Base-by-base conservation (phyloP, 352 stramenopile genomes). In the Globisporangium perplexum region DNA sequence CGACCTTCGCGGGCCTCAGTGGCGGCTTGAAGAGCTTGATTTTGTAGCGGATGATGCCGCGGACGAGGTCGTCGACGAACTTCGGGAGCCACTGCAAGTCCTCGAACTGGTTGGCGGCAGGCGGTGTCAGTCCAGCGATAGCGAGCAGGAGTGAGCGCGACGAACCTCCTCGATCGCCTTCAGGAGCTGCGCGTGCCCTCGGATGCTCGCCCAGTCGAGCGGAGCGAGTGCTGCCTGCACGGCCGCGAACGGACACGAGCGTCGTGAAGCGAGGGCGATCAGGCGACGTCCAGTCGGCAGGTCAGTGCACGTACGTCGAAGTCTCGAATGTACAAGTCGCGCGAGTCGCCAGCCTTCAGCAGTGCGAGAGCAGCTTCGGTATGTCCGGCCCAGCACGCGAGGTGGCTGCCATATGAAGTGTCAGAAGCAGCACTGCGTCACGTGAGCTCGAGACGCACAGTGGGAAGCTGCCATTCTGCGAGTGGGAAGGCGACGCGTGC, bases 1-100 rank as follows among this genome's bases (percentile, higher is more conserved):
- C 20, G 17, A 62, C 58, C 26, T 47, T 60, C 15, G 17, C n/a
- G 7, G 64, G 55, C 48, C 74, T 74, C 8, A 64, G 64, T 15
- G 56, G 54, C 3, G 80, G 64, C 46, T 80, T 83, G 50, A 82
- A 89, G 20, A 86, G 17, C 61, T 87, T 85, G 65, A 86, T 87
- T 54, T 86, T 87, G 75, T 89, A 87, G 38, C 68, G 66, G 17
- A 89, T 62, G 48, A 89, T 87, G 7, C 76, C 74, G 14, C 72
- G 78, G 31, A 89, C 66, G 45, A 89, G 69, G 28, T 89, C 75
- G 20, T 89, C 75, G 3, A 83, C 62, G 36, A 89, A 87, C 57
- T 86, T 89, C 5, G 78, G 73, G 7, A 89, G 50, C 75, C 78
- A 89, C 43, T 65, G 50, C 28, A 69, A 72, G 49, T 89, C 78